Conservation (phyloP, 192 early-diverging fungal genomes). For the Rhizophagus sp. region DNA sequence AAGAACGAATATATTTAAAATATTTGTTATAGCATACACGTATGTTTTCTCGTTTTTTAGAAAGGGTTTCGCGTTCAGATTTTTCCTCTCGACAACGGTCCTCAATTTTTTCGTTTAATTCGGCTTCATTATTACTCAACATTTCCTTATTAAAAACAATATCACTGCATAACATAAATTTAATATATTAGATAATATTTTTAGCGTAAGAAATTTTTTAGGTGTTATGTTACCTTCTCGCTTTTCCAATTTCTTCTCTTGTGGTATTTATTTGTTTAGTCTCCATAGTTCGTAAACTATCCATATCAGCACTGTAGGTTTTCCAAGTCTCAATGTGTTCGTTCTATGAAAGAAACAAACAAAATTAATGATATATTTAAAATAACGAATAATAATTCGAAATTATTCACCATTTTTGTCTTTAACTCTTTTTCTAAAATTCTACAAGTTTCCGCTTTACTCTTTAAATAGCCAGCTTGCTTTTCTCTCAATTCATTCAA, state of each 20-base stretch:
- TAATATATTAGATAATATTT: not conserved
- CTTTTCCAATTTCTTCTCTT: conserved; percentile 23
- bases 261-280: not conserved
- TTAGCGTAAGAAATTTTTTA: not conserved
- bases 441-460: not conserved
- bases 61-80: conserved; percentile 13
- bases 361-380: not conserved
- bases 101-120: conserved; percentile 23
- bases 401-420: not conserved
- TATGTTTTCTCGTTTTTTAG: conserved; percentile 14
- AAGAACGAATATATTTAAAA: not conserved
- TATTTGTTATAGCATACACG: not conserved
- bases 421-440: conserved; percentile 10
- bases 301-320: conserved; percentile 8
- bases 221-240: not conserved
- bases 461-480: conserved; percentile 13
- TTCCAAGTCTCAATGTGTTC: not conserved
- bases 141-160: conserved; percentile 17
- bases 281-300: conserved; percentile 4
- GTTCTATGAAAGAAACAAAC: conserved; percentile 1
- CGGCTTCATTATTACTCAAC: not conserved
- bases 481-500: conserved; percentile 22
- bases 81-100: conserved; percentile 2
- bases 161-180: not conserved
- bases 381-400: not conserved